Base-by-base conservation (phyloP, 1,284 basidiomycete genomes). In the Dichomitus squalens region DNA sequence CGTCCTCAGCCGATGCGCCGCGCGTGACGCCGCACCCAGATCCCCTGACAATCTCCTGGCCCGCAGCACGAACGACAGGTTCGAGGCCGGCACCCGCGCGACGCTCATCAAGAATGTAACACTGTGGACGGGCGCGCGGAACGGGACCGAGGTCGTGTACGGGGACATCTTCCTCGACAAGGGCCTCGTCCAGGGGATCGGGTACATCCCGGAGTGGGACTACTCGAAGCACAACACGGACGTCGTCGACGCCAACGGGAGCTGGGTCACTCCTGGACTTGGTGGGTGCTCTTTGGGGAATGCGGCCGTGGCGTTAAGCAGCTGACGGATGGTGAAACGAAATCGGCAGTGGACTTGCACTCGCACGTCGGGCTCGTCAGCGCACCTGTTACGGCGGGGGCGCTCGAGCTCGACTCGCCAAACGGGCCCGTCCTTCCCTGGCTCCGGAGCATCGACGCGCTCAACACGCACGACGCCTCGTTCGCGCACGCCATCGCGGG, bases 91-190 rank as follows among this genome's bases (percentile, higher is more conserved):
- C 3, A 88, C 88, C 0, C 79, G 79, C 38, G 75, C 86, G 3
- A 85, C 86, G 7, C 76, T 88, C 64, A 87, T 96, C 64, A 80
- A 80, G 69, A 94, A 96, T 70, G 92, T 85, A 2, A 86, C 84
- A 0, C 79, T 96, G 18, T 92, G 93, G 81, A 93, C 90, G 0
- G 92, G 92, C 18, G 81, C 80, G 44, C 72, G 85, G 34, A 82
- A 86, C 50, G 87, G 86, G 5, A 81, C 79, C 18, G 84, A 89
- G 64, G 74, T 90, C 35, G 70, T 91, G 18, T 73, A 79, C 27
- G 88, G 85, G 4, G 85, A 87, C 64, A 69, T 88, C 43, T 72
- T 85, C 23, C 71, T 89, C 40, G 80, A 86, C 63, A 78, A 80
- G 40, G 87, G 86, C 7, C 73, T 88, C 23, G 72, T 89, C 52